A percentile compares a stretch with the other conserved stretches of the same genome.
Conservation (phyloP, 805 yeast genomes). For the Cyberlindnera misumaiensis region DNA sequence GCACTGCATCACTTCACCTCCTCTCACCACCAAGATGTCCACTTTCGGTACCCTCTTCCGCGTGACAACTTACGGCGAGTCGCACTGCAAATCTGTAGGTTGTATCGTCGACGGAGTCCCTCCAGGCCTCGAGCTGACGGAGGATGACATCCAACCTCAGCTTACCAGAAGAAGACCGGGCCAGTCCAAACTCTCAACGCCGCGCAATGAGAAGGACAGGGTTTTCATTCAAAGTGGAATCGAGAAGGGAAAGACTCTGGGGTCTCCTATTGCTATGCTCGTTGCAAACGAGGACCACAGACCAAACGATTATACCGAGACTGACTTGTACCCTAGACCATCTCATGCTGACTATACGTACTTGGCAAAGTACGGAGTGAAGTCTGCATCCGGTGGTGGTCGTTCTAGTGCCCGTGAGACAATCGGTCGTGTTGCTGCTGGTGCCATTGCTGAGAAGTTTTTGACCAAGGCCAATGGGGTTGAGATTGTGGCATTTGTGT, state of each 20-base stretch:
- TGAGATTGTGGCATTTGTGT: slow-evolving; percentile 93
- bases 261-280: slow-evolving; percentile 93
- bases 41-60: slow-evolving; percentile 56
- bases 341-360: slow-evolving; percentile 97
- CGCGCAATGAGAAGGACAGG: slow-evolving; percentile 90
- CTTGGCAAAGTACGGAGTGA: slow-evolving; percentile 80
- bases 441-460: slow-evolving; percentile 95
- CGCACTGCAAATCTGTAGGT: slow-evolving; percentile 96
- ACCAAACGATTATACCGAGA: slow-evolving; percentile 92
- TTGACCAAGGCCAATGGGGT: slow-evolving; percentile 69
- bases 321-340: slow-evolving; percentile 94
- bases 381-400: slow-evolving; percentile 96
- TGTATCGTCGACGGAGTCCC: slow-evolving; percentile 98
- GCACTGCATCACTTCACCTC: too few relatives aligned
- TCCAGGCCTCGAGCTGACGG: slow-evolving; percentile 82
- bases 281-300: slow-evolving; percentile 94
- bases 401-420: slow-evolving; percentile 97
- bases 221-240: slow-evolving; percentile 94
- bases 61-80: slow-evolving; percentile 97
- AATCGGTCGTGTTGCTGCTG: slow-evolving; percentile 97
- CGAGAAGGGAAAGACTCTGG: slow-evolving; percentile 83
- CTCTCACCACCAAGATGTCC: slow-evolving; percentile 40
- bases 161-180: slow-evolving; percentile 97
- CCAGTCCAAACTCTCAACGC: slow-evolving; percentile 86
- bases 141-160: slow-evolving; percentile 91